phyloP scores from a whole-genome alignment of 495 filamentous ascomycete species.

The Penicillium crystallinum region DNA sequence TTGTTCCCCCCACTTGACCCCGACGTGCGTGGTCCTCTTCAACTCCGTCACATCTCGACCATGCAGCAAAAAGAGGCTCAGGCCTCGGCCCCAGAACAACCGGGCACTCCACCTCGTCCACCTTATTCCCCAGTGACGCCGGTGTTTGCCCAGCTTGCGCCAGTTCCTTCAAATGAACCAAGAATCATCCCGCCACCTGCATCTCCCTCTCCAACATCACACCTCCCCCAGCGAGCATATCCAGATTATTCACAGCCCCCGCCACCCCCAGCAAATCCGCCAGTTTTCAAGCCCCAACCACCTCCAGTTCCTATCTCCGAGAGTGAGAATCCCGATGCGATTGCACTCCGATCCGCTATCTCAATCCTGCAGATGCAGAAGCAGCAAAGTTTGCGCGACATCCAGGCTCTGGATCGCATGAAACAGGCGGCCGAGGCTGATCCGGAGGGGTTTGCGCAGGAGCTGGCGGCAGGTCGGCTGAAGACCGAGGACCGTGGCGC shows the following conservation, averaged over 20 bases:
- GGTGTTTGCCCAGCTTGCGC: slow-evolving; percentile 38
- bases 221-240: slow-evolving; percentile 2
- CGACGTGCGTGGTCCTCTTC: background rate
- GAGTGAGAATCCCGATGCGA: slow-evolving; percentile 74
- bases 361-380: slow-evolving; percentile 79
- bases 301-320: slow-evolving; percentile 64
- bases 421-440: slow-evolving; percentile 61
- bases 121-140: slow-evolving; percentile 47
- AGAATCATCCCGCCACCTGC: slow-evolving; percentile 35
- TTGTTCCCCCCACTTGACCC: background rate
- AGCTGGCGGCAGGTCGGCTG: slow-evolving; percentile 53
- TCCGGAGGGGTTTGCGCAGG: slow-evolving; percentile 62
- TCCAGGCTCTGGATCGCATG: slow-evolving; percentile 56
- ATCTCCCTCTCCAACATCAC: slow-evolving; percentile 29
- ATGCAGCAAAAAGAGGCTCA: slow-evolving; percentile 10
- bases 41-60: background rate
- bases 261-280: slow-evolving; percentile 13
- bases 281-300: slow-evolving; percentile 43
- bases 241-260: slow-evolving; percentile 9
- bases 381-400: slow-evolving; percentile 65
- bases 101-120: slow-evolving; percentile 41
- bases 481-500: slow-evolving; percentile 34
- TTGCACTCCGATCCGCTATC: slow-evolving; percentile 75
- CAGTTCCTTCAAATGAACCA: slow-evolving; percentile 25
- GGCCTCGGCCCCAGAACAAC: slow-evolving; percentile 16